Conservation (phyloP, 2,329 filamentous ascomycete genomes). For the Didymosphaeria variabile region DNA sequence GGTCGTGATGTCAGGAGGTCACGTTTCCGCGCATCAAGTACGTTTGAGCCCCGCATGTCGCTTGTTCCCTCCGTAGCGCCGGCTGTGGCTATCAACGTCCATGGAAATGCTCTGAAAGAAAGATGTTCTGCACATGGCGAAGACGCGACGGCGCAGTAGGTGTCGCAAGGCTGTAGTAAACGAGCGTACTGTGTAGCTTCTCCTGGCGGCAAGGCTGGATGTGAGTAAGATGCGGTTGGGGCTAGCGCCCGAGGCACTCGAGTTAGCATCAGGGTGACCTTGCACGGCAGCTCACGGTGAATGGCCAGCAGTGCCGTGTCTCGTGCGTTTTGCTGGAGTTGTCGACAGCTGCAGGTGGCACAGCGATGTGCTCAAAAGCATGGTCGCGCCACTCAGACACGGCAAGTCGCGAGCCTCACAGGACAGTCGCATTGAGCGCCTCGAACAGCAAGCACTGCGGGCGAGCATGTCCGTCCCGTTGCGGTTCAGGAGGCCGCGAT, state of each 20-base stretch:
- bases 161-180: not conserved
- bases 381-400: not conserved
- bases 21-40: conserved; percentile 34
- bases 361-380: not conserved
- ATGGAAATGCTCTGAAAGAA: not conserved
- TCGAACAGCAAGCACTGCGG: not conserved
- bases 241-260: not conserved
- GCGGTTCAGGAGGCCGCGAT: conserved; percentile 3
- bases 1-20: conserved; percentile 36
- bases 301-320: not conserved
- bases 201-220: not conserved
- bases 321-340: not conserved
- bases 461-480: conserved; percentile 10
- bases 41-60: conserved; percentile 35
- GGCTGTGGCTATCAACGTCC: not conserved
- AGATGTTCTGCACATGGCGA: not conserved
- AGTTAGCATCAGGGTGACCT: not conserved
- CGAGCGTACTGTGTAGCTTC: not conserved
- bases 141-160: not conserved
- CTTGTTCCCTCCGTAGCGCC: conserved; percentile 10
- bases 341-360: conserved; percentile 5
- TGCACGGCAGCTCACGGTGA: not conserved
- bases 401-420: not conserved
- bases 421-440: not conserved
- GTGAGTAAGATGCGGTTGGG: not conserved